Evolutionary conservation across 1,284 basidiomycete genomes (phyloP), one percentile per base, ranked within the genome.

Genomic region (Malassezia sympodialis): DNA sequence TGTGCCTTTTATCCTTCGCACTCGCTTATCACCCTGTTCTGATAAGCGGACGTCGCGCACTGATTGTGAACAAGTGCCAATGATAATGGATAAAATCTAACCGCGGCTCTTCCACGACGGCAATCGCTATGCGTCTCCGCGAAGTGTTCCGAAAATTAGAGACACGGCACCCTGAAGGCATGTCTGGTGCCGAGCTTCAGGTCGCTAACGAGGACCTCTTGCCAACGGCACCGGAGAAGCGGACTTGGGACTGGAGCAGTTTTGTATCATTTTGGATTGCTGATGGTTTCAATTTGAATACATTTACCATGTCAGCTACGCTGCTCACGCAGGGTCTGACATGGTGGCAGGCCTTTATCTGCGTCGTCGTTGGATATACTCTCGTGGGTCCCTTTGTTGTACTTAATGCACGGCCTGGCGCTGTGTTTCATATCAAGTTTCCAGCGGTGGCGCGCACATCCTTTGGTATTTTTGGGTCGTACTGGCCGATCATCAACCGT

Each of bases 381-480:
- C 68, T 84, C 43, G 83, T 84, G 19, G 83, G 84, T 0, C 82
- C 83, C 1, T 84, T 90, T 75, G 80, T 90, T 55, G 84, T 84
- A 24, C 75, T 85, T 58, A 88, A 87, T 62, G 87, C 85, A n/a
- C 81, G 86, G 24, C 84, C 85, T 2, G 86, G 86, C 24, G 75
- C 77, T 17, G 51, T 66, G 8, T 72, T 72, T 50, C 63, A 74
- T 41, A 76, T 88, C 66, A 85, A 83, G 8, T 90, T 90, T 75
- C 87, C 87, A 1, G 83, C 87, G 27, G 84, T 88, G 17, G 80
- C 82, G 23, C 80, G 85, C 31, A 83, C 75, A 23, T 58, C 65
- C 51, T 90, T 89, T 69, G 88, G 88, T 14, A 72, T 88, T n/a
- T 87, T 82, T 77, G 87, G 87, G 12, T 83, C 82, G 47, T 72